Percentiles rank a stretch among this genome's conserved stretches.
Conservation (phyloP, 1,139 yeast genomes). For the Yamadazyma oceani region DNA sequence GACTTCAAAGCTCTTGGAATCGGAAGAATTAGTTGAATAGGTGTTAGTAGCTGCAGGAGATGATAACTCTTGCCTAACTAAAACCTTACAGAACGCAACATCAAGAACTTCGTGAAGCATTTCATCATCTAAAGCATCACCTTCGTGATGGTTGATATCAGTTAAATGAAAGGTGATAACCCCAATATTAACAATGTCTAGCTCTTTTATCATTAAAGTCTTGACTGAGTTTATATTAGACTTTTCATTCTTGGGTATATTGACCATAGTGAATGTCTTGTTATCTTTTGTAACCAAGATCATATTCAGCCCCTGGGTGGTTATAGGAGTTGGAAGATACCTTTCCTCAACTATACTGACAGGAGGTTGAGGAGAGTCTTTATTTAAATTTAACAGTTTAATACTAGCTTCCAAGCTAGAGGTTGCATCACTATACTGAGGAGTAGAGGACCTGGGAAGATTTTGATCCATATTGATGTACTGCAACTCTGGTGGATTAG, state of each 20-base stretch:
- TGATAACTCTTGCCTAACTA: constrained; percentile 40
- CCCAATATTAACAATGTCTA: constrained; percentile 44
- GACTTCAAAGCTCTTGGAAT: constrained; percentile 49
- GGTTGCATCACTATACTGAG: constrained; percentile 7
- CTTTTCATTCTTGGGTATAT: not conserved
- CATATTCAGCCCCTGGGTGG: constrained; percentile 8
- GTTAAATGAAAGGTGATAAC: constrained; percentile 60
- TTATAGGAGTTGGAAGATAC: constrained; percentile 29
- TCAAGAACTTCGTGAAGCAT: constrained; percentile 33
- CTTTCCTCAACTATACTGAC: constrained; percentile 20
- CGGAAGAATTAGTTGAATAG: constrained; percentile 45
- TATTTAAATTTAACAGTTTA: constrained; percentile 8
- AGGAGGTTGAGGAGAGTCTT: constrained; percentile 6
- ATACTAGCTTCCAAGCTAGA: constrained; percentile 10
- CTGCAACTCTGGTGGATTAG: constrained; percentile 10
- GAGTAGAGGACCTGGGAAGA: constrained; percentile 11
- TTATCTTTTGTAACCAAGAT: constrained; percentile 66
- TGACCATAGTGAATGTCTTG: constrained; percentile 30
- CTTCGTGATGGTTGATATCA: constrained; percentile 66
- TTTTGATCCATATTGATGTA: constrained; percentile 16
- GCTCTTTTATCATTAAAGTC: constrained; percentile 40
- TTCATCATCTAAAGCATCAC: constrained; percentile 55
- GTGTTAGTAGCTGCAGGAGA: constrained; percentile 37
- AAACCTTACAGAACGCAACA: constrained; percentile 41
- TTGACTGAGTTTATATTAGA: constrained; percentile 18